A percentile compares a stretch with the other conserved stretches of the same genome.
Conservation (phyloP, 805 yeast species). For the Candida succiphila region DNA sequence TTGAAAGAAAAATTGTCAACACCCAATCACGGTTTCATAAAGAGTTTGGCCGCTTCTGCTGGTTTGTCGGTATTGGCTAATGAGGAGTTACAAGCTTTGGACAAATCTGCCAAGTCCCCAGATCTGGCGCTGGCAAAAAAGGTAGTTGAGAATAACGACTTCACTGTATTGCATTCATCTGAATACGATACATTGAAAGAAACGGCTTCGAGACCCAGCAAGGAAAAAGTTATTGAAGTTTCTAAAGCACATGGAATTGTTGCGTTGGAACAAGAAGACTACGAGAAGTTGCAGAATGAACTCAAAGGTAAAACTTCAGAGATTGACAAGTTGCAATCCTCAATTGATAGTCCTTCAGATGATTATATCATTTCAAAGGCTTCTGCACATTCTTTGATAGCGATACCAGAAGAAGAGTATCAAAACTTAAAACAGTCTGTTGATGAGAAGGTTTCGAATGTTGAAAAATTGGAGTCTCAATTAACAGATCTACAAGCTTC, state of each 20-base stretch:
- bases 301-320: neutral
- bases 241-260: constrained; percentile 5
- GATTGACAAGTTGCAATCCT: constrained; percentile 1
- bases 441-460: constrained; percentile 2
- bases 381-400: neutral
- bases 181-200: constrained; percentile 3
- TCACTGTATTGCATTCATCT: neutral
- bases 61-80: constrained; percentile 7
- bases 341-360: neutral
- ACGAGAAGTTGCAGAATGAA: neutral
- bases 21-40: constrained; percentile 12
- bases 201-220: constrained; percentile 5
- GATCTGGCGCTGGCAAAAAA: constrained; percentile 4
- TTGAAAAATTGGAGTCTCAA: constrained; percentile 14
- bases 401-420: constrained; percentile 12
- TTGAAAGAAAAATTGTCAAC: neutral
- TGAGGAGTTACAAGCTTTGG: constrained; percentile 2
- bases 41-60: constrained; percentile 9
- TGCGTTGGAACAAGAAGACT: constrained; percentile 3
- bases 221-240: constrained; percentile 4
- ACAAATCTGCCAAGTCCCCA: neutral
- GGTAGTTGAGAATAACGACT: constrained; percentile 5
- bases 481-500: neutral
- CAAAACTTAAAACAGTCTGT: constrained; percentile 7
- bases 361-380: constrained; percentile 1